Conservation (phyloP, 1,284 basidiomycete species). For the Cutaneotrichosporon daszewskae region DNA sequence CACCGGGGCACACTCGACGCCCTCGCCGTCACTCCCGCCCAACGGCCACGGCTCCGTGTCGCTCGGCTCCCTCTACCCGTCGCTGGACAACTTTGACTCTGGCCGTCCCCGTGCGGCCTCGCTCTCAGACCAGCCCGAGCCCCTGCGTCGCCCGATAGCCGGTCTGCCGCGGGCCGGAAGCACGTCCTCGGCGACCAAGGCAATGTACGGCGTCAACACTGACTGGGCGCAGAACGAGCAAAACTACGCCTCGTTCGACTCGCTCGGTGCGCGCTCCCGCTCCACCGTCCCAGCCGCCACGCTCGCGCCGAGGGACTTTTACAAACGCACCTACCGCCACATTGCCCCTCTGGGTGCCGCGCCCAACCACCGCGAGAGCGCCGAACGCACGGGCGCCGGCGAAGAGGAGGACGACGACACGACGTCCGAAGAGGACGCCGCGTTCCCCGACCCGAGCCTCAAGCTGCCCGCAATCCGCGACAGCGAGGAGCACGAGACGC, state of each 20-base stretch:
- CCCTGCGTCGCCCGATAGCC: constrained; percentile 17
- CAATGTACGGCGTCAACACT: constrained; percentile 2
- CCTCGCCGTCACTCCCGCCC: too few species aligned
- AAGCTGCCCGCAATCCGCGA: constrained; percentile 23
- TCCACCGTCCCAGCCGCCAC: constrained; percentile 25
- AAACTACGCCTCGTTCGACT: constrained; percentile 32
- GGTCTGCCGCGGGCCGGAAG: constrained; percentile 22
- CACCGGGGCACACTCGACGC: constrained; percentile 7
- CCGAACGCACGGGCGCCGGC: constrained; percentile 25
- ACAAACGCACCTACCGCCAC: constrained; percentile 44
- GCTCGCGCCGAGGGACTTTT: constrained; percentile 36
- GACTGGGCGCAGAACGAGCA: constrained; percentile 2
- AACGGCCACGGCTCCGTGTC: constrained; percentile 17
- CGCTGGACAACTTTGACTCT: constrained; percentile 24
- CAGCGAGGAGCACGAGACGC: neutral
- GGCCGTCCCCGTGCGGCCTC: constrained; percentile 18
- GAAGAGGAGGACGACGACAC: constrained; percentile 20
- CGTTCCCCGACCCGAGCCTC: constrained; percentile 13
- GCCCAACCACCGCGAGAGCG: constrained; percentile 22
- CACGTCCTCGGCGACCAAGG: constrained; percentile 15
- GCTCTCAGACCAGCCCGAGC: constrained; percentile 6
- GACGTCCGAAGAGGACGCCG: constrained; percentile 2
- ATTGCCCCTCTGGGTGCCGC: constrained; percentile 43
- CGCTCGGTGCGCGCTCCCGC: constrained; percentile 29
- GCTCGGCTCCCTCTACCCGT: constrained; percentile 40